Evolutionary conservation across 2,329 filamentous ascomycete species (phyloP).

Genomic region (Claviceps quebecensis): DNA sequence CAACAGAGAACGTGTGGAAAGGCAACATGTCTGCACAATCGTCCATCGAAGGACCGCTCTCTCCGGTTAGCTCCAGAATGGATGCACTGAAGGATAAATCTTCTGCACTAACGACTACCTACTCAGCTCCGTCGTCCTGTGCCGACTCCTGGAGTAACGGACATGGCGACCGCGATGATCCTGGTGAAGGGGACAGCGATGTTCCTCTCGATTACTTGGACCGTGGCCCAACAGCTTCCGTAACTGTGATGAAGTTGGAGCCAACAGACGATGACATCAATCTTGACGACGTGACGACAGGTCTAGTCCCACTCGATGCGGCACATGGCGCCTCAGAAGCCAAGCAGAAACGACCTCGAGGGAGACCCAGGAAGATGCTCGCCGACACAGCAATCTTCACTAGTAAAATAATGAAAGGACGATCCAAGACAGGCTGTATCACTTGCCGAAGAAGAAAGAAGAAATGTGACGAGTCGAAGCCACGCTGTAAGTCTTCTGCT

Average conservation of each 20-base stretch:
- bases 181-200: constrained; percentile 26
- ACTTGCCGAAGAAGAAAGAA: constrained; percentile 57
- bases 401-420: constrained; percentile 64
- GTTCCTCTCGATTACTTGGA: constrained; percentile 33
- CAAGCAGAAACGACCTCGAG: constrained; percentile 53
- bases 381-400: constrained; percentile 41
- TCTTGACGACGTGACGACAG: constrained; percentile 37
- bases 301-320: constrained; percentile 11
- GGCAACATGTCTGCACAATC: constrained; percentile 13
- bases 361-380: constrained; percentile 71
- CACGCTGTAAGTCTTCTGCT: constrained; percentile 34
- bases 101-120: constrained; percentile 26
- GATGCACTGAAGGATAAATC: constrained; percentile 27
- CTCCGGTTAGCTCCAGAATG: constrained; percentile 37
- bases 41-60: constrained; percentile 33
- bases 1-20: constrained; percentile 18
- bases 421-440: constrained; percentile 55
- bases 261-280: constrained; percentile 42
- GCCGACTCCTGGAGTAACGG: constrained; percentile 30
- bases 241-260: constrained; percentile 41
- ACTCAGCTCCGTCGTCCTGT: constrained; percentile 33
- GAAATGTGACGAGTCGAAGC: constrained; percentile 58
- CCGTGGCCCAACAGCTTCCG: constrained; percentile 28
- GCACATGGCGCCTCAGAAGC: constrained; percentile 15
- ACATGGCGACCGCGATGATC: constrained; percentile 25